Evolutionary conservation across 371 early-diverging fungal species (phyloP), one percentile per base, ranked within the genome.

Genomic region (Quaeritorhiza haematococci): DNA sequence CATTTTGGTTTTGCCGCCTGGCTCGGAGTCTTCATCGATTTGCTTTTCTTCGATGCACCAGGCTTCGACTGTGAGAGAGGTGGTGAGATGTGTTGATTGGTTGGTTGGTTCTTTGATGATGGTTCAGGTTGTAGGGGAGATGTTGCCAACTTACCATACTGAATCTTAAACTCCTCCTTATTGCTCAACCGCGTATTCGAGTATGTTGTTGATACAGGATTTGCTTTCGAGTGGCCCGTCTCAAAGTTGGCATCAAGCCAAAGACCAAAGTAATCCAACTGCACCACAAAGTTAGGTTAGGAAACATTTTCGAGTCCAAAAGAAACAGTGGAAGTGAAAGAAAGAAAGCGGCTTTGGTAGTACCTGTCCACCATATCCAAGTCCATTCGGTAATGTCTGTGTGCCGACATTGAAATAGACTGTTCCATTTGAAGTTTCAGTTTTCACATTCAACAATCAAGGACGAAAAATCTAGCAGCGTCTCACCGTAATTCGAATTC

Each of bases 301-400:
- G 24, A 27, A 28, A 34, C 4, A 17, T 43, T 63, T 4, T 28
- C 7, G 29, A 30, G 6, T 53, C 19, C 27, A 41, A 33, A 30
- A 41, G n/a, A n/a, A 47, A 21, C 24, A 8, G 8, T 33, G n/a
- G 23, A 47, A 26, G 1, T 23, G 34, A 34, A 46, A 30, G 15
- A 28, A 32, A 19, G 58, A 8, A 21, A 38, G 27, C 49, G 49
- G 32, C 5, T 4, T 7, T 21, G 7, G 49, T 6, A 26, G 10
- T 29, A 52, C 24, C 58, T 49, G 57, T 2, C 68, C 68, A 1
- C 68, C 68, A 46, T 64, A 52, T 33, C 65, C 70, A 19, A 64
- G 41, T 41, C 93, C 93, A 69, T 93, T 94, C 0, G 91, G 86
- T 28, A 92, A 68, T n/a, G 89, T 90, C 67, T 86, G 77, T 27